Base-by-base conservation (phyloP, 352 stramenopile species). In the Phytophthora idaei region DNA sequence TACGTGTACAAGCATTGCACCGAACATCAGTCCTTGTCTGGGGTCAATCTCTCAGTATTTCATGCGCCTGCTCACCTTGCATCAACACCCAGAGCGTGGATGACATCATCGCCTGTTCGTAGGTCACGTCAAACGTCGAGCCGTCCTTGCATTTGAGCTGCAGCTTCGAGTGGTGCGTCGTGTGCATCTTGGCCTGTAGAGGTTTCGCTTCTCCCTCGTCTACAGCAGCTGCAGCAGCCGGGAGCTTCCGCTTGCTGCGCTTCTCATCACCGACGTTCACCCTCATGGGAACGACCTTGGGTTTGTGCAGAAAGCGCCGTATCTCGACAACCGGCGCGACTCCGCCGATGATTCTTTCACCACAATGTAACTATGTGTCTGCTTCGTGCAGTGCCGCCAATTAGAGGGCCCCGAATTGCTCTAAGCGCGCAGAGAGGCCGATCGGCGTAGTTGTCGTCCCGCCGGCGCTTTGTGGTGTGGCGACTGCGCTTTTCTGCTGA, bases 51-150 rank as follows among this genome's bases (percentile, higher is more conserved):
- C 8, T 15, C 21, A 27, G 9, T 39, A 11, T 10, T 14, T 11
- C 14, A 0, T 12, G 34, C 7, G 3, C 21, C 5, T 25, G 9
- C 41, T 51, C 27, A 87, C 81, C 79, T 74, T 93, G 83, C 49
- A 93, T 65, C 5, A 93, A 67, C 67, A 90, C 90, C 85, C 85
- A 93, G 11, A 93, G 73, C 55, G 83, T 93, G 15, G 85, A 92
- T 31, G 85, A 93, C 85, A 93, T 93, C 85, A 93, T 93, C 60
- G 85, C 85, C 62, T 93, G 81, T 47, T 93, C 80, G 50, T 92
- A 84, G n/a, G 78, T 88, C 65, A 93, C 85, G 55, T 92, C 76
- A 36, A 92, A 89, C 61, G 81, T 73, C 37, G 66, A 68, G 52
- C 81, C 83, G 57, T 93, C 83, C 57, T 75, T 82, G 67, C 85